phyloP scores from a whole-genome alignment of 2,329 filamentous ascomycete species.

The Malbranchea cinnamomea region DNA sequence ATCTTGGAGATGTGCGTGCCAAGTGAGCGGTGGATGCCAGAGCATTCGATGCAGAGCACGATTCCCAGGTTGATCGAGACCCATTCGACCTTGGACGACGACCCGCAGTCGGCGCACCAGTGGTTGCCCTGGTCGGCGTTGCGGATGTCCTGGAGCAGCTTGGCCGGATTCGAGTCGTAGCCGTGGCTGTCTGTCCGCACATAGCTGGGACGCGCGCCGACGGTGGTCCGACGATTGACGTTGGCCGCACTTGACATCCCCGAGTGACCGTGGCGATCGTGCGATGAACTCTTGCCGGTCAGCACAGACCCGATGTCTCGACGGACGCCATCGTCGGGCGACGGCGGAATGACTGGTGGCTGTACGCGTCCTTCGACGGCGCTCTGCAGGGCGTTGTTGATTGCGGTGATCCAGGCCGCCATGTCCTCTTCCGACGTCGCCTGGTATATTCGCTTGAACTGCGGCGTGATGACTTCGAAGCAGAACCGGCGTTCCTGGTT shows the following conservation, averaged over 20 bases:
- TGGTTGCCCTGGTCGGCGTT: conserved; percentile 85
- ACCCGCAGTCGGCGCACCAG: conserved; percentile 89
- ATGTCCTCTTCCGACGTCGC: conserved; percentile 97
- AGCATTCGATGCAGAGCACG: conserved; percentile 93
- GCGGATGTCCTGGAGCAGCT: conserved; percentile 70
- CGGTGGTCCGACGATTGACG: conserved; percentile 74
- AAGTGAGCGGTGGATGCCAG: conserved; percentile 87
- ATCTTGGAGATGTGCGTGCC: conserved; percentile 98
- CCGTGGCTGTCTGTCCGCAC: conserved; percentile 53
- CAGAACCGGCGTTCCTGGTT: conserved; percentile 92
- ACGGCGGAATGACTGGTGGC: conserved; percentile 30
- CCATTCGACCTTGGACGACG: conserved; percentile 89
- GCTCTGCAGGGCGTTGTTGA: conserved; percentile 94
- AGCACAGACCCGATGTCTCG: conserved; percentile 86
- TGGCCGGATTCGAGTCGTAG: conserved; percentile 71
- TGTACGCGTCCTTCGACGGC: conserved; percentile 71
- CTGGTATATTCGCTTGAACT: conserved; percentile 92
- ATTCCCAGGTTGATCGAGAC: conserved; percentile 97
- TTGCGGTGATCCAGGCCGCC: conserved; percentile 87
- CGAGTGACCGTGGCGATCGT: conserved; percentile 36
- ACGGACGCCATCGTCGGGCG: conserved; percentile 41
- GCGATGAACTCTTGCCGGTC: conserved; percentile 69
- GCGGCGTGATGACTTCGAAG: conserved; percentile 95
- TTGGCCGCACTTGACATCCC: conserved; percentile 34
- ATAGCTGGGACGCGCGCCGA: conserved; percentile 69